These are phyloP conservation scores for Jimgerdemannia lactiflua DNA, from an alignment of 192 early-diverging fungal genomes.

Conservation along the genomic window DNA sequence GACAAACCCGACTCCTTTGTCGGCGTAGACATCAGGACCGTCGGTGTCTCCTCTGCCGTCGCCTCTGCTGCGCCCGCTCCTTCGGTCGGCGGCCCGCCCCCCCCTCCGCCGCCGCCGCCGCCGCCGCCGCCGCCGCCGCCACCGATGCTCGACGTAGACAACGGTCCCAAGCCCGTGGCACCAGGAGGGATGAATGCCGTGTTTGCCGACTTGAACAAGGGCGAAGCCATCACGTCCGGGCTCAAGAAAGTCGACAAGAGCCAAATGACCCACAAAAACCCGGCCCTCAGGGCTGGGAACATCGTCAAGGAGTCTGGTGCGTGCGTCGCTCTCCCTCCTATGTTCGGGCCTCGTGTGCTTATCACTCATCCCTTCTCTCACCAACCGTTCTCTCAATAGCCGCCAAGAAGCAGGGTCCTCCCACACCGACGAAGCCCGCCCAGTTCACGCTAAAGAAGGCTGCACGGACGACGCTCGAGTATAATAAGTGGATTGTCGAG, in stretches of 20 bases:
- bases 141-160: constrained; percentile 17
- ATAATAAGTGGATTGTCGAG: constrained; percentile 95
- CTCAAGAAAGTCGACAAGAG: constrained; percentile 92
- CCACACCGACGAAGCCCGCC: constrained; percentile 52
- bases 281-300: constrained; percentile 67
- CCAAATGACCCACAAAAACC: constrained; percentile 99
- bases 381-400: constrained; percentile 22
- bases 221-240: constrained; percentile 66
- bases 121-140: constrained; percentile 66
- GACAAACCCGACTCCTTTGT: constrained; percentile 43
- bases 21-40: constrained; percentile 27
- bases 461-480: constrained; percentile 78
- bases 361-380: not conserved
- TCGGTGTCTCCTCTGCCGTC: constrained; percentile 32
- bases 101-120: constrained; percentile 35
- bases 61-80: constrained; percentile 39
- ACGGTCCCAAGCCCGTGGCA: constrained; percentile 10
- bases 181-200: constrained; percentile 54
- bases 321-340: not conserved
- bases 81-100: constrained; percentile 43
- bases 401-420: constrained; percentile 44
- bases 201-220: constrained; percentile 87
- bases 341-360: not conserved
- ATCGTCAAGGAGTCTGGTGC: constrained; percentile 38
- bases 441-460: constrained; percentile 64